Evolutionary conservation across 345 rosid species (phyloP).

Genomic region (Pugionium dolabratum): DNA sequence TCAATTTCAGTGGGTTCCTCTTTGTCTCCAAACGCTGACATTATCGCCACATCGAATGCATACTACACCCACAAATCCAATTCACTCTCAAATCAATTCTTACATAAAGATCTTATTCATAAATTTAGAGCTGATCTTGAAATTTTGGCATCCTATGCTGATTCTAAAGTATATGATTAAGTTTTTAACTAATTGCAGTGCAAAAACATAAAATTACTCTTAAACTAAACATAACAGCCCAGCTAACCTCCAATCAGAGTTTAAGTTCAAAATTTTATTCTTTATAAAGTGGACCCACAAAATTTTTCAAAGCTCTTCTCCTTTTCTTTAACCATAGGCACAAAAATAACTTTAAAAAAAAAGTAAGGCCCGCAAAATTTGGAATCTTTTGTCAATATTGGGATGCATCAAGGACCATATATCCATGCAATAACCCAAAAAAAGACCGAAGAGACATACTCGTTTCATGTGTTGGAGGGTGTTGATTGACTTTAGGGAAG

Average conservation of each 20-base stretch:
- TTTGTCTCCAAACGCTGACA: slow-evolving; percentile 68
- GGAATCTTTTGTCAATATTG: slow-evolving; percentile 12
- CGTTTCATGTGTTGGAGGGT: slow-evolving; percentile 86
- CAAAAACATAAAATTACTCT: neutral
- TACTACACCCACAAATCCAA: slow-evolving; percentile 50
- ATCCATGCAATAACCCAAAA: slow-evolving; percentile 32
- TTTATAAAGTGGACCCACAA: slow-evolving; percentile 12
- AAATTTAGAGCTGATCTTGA: neutral
- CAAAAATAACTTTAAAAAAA: neutral
- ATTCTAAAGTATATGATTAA: neutral
- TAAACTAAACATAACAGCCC: neutral
- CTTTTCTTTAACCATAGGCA: neutral
- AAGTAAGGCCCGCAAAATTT: slow-evolving; percentile 25
- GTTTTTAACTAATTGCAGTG: neutral
- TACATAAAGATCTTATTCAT: neutral
- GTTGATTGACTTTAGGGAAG: slow-evolving; percentile 52
- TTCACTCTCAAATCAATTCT: slow-evolving; percentile 8
- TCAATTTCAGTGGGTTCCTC: slow-evolving; percentile 52
- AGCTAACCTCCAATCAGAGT: neutral
- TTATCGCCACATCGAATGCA: slow-evolving; percentile 95
- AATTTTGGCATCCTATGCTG: neutral
- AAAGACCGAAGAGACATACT: slow-evolving; percentile 46
- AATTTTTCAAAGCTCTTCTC: neutral
- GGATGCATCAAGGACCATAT: slow-evolving; percentile 21
- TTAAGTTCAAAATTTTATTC: neutral